Conservation (phyloP, 2,329 filamentous ascomycete species). For the Curvularia eragrostidis region DNA sequence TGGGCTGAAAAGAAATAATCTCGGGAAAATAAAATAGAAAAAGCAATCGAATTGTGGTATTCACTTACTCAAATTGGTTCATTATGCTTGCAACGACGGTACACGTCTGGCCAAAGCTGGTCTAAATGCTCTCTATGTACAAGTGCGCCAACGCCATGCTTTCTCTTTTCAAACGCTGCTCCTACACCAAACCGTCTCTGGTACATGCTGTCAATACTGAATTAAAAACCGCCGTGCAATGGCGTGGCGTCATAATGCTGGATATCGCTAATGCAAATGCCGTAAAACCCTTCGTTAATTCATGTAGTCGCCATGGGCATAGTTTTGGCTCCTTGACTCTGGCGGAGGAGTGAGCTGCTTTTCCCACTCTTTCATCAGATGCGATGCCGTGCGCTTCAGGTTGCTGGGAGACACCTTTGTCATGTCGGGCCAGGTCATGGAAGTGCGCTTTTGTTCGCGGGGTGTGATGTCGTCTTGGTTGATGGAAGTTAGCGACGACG, state of each 20-base stretch:
- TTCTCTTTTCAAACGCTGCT: conserved; percentile 9
- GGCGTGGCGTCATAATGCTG: conserved; percentile 41
- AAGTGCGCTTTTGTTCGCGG: conserved; percentile 47
- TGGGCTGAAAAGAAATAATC: no score
- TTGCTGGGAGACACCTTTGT: conserved; percentile 76
- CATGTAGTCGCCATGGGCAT: conserved; percentile 47
- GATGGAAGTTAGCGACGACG: conserved; percentile 43
- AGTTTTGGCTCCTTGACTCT: conserved; percentile 40
- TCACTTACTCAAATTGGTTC: conserved; percentile 11
- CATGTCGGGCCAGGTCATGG: conserved; percentile 71
- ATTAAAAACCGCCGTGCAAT: conserved; percentile 37
- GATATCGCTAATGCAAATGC: conserved; percentile 14
- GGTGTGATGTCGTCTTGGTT: conserved; percentile 24
- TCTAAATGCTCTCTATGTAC: conserved; percentile 16
- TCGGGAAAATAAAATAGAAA: background rate
- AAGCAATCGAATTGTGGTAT: background rate
- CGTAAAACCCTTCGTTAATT: conserved; percentile 14
- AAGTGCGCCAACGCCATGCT: conserved; percentile 26
- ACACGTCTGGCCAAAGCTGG: conserved; percentile 18
- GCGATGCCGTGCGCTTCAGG: conserved; percentile 81
- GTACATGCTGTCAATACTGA: conserved; percentile 24
- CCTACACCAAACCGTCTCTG: conserved; percentile 32
- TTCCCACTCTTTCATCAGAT: conserved; percentile 91
- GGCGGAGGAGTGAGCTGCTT: conserved; percentile 68
- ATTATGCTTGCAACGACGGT: conserved; percentile 19